A percentile compares a stretch with the other conserved stretches of the same genome.
Evolutionary conservation across 2,329 filamentous ascomycete species (phyloP).

Genomic region (Trichoderma citrinoviride): DNA sequence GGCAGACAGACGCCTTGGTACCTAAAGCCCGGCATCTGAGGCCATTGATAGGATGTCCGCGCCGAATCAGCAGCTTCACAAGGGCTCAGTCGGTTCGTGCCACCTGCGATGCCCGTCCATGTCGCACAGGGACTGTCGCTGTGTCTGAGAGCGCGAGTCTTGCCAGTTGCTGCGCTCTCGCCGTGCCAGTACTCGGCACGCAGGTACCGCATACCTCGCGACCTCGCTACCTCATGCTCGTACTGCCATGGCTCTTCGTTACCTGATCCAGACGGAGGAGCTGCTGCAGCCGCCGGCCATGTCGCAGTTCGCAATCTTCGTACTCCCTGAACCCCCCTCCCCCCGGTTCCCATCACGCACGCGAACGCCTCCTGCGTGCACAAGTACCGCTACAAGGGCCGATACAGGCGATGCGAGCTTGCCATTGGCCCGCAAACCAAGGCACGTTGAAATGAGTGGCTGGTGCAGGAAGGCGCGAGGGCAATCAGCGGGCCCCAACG

Average conservation of each 20-base stretch:
- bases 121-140: too few relatives aligned
- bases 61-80: too few relatives aligned
- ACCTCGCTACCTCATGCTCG: background rate
- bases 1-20: too few relatives aligned
- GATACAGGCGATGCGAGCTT: background rate
- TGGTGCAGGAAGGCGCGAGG: slow-evolving; percentile 18
- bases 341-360: background rate
- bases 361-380: slow-evolving; percentile 9
- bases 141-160: too few relatives aligned
- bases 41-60: background rate
- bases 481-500: slow-evolving; percentile 6
- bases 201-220: slow-evolving; percentile 4
- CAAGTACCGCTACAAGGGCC: slow-evolving; percentile 2
- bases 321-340: background rate
- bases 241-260: too few relatives aligned
- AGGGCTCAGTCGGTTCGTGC: too few relatives aligned
- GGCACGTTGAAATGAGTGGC: slow-evolving; percentile 19
- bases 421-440: background rate
- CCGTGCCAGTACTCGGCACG: too few relatives aligned
- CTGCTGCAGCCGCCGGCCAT: slow-evolving; percentile 2
- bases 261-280: background rate
- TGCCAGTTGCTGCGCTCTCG: too few relatives aligned
- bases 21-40: too few relatives aligned
- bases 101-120: too few relatives aligned
- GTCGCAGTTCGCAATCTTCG: background rate